Evolutionary conservation across 331 rosid species (phyloP).

Genomic region (Phaseolus coccineus): DNA sequence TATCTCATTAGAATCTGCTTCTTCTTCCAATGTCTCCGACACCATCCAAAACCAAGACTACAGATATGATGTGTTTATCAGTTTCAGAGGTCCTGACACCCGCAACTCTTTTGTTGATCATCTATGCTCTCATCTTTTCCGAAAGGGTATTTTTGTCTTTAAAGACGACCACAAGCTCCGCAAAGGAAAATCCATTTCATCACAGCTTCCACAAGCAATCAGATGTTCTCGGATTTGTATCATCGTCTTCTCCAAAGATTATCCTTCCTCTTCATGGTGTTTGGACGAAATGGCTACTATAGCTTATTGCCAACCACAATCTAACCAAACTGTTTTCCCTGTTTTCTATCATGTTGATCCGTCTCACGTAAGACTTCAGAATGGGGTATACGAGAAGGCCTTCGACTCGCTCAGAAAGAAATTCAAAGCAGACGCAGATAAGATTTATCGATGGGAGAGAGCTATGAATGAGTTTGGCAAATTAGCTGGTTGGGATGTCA

Average conservation of each 20-base stretch:
- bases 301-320: neutral
- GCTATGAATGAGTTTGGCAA: neutral
- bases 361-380: constrained; percentile 25
- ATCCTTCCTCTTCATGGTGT: constrained; percentile 34
- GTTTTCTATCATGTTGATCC: constrained; percentile 42
- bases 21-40: neutral
- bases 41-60: neutral
- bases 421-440: neutral
- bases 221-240: neutral
- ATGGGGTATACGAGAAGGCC: neutral
- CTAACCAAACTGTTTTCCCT: constrained; percentile 23
- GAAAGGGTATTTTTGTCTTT: constrained; percentile 1
- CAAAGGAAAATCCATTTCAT: too few species aligned
- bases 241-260: neutral
- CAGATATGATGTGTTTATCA: constrained; percentile 32
- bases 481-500: constrained; percentile 32
- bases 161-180: too few species aligned
- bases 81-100: constrained; percentile 10
- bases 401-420: neutral
- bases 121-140: neutral
- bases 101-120: constrained; percentile 39
- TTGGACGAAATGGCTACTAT: constrained; percentile 39
- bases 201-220: constrained; percentile 17
- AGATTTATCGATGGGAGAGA: neutral
- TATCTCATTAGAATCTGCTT: too few species aligned